Evolutionary conservation across 140 eudicot species (phyloP), one percentile per base, ranked within the genome.

Genomic region (Cichorium intybus): DNA sequence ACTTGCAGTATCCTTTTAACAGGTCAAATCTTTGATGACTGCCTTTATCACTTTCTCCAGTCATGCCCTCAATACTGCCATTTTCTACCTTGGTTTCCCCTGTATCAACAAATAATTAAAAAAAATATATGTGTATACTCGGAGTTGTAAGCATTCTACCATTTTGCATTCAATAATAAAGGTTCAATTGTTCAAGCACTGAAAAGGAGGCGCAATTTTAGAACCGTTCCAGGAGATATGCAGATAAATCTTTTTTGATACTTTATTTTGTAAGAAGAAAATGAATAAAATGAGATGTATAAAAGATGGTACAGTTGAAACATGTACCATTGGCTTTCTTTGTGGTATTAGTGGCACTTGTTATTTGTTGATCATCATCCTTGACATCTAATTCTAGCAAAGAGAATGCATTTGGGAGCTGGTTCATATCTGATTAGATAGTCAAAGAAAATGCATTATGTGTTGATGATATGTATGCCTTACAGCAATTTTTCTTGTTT

Each of bases 361-460:
- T 48, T 35, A 48, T 27, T 41, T 48, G 56, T 20, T 72, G 34
- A 47, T 54, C 54, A 35, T 77, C 77, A 56, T 85, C 87, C 59
- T 59, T 72, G 35, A 49, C 83, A 28, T 82, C 94, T 62, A 85
- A 34, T 15, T 69, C 71, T 5, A 85, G 79, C 37, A 81, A 47
- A 23, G 94, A 73, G 51, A 79, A 81, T 4, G 82, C 71, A 82
- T 85, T 85, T 48, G 88, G 72, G 23, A 81, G 54, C 18, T 73
- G 34, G 74, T 74, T 76, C 94, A 85, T 85, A 50, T 81, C 74
- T 17, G 11, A 43, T 15, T 1, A 15, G 3, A 4, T 43, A 43
- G 18, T 43, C 7, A 15, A n/a, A n/a, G n/a, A n/a, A n/a, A n/a
- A n/a, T n/a, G n/a, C n/a, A n/a, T n/a, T n/a, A n/a, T n/a, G n/a